A percentile compares a stretch with the other conserved stretches of the same genome.
Conservation (phyloP, 1,284 basidiomycete genomes). For the Ustilago vetiveriae region DNA sequence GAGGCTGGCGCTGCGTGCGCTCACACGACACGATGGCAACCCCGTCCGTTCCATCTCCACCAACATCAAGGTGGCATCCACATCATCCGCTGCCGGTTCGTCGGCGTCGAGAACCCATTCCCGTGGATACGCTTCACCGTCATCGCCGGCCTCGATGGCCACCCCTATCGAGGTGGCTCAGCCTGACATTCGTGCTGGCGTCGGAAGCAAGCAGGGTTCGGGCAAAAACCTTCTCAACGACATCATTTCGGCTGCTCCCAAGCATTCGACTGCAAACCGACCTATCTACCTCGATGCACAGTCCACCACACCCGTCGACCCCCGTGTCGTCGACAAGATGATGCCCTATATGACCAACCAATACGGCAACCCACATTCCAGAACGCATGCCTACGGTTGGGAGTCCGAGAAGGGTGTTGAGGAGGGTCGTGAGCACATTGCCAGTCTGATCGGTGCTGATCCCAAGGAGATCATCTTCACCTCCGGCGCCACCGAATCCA, state of each 20-base stretch:
- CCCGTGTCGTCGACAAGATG: constrained; percentile 96
- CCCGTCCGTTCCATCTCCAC: constrained; percentile 16
- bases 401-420: constrained; percentile 96
- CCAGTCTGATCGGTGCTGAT: constrained; percentile 90
- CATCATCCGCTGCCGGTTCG: constrained; percentile 13
- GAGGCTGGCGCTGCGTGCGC: constrained; percentile 34
- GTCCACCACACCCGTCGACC: constrained; percentile 94
- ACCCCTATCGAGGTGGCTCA: constrained; percentile 58
- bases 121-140: constrained; percentile 50
- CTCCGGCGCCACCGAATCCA: constrained; percentile 96
- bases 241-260: constrained; percentile 39
- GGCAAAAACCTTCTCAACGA: constrained; percentile 48
- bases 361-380: constrained; percentile 96
- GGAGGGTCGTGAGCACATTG: constrained; percentile 87
- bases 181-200: constrained; percentile 44
- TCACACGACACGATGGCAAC: constrained; percentile 21
- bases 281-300: constrained; percentile 67
- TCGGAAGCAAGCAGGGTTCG: constrained; percentile 49
- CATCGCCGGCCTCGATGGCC: constrained; percentile 55
- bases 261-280: constrained; percentile 49
- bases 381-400: constrained; percentile 99
- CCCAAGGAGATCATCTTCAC: constrained; percentile 97
- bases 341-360: constrained; percentile 94
- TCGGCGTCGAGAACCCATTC: constrained; percentile 9
- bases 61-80: constrained; percentile 15